Conservation (phyloP, 2,329 filamentous ascomycete species). For the Pseudocercospora fijiensis region DNA sequence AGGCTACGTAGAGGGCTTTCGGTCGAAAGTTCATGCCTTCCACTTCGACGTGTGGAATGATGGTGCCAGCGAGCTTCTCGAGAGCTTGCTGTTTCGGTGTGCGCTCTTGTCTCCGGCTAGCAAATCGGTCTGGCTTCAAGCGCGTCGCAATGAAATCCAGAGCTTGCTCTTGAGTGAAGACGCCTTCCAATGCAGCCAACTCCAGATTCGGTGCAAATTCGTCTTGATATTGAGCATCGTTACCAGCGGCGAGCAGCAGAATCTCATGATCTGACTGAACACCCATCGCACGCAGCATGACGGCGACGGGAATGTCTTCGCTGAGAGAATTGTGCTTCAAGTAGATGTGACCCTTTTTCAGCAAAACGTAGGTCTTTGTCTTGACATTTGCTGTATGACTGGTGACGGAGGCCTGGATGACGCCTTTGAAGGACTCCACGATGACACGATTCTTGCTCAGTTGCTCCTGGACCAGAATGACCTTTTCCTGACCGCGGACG, state of each 20-base stretch:
- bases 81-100: conserved; percentile 89
- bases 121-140: conserved; percentile 78
- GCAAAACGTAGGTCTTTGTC: conserved; percentile 91
- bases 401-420: conserved; percentile 93
- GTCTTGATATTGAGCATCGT: conserved; percentile 86
- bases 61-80: conserved; percentile 86
- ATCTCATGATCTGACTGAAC: conserved; percentile 95
- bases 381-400: conserved; percentile 97
- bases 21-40: conserved; percentile 89
- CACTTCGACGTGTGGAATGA: conserved; percentile 92
- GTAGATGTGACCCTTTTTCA: conserved; percentile 89
- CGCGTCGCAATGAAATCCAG: conserved; percentile 85
- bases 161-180: conserved; percentile 93
- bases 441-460: conserved; percentile 99
- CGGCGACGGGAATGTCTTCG: conserved; percentile 92
- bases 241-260: conserved; percentile 82
- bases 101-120: conserved; percentile 52
- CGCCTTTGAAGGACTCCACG: conserved; percentile 91
- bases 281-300: conserved; percentile 89
- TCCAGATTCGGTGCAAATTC: conserved; percentile 96
- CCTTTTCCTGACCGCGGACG: conserved; percentile 95
- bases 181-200: conserved; percentile 76
- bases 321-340: conserved; percentile 90
- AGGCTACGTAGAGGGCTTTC: conserved; percentile 94
- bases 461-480: conserved; percentile 97